Percentiles rank a stretch among this genome's conserved stretches.
Conservation (phyloP, 257 asterid genomes). For the Galeopsis tetrahit region DNA sequence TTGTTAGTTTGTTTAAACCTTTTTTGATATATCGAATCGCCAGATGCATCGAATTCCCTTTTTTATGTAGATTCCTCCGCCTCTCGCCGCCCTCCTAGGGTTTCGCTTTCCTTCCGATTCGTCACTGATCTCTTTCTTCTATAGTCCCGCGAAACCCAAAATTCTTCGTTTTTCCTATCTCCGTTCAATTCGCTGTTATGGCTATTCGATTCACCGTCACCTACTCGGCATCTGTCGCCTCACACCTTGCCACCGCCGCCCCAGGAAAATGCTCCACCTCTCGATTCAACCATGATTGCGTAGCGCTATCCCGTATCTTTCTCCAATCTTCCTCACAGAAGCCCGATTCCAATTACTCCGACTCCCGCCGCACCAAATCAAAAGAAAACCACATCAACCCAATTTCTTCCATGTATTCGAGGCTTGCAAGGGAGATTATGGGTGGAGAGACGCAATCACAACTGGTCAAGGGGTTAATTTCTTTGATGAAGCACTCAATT, state of each 20-base stretch:
- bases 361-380: constrained; percentile 41
- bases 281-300: constrained; percentile 64
- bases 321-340: constrained; percentile 46
- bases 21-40: not conserved
- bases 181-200: constrained; percentile 53
- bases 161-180: constrained; percentile 41
- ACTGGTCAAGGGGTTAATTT: constrained; percentile 54
- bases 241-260: constrained; percentile 61
- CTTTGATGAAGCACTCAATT: constrained; percentile 59
- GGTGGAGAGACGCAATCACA: constrained; percentile 54
- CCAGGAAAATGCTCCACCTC: constrained; percentile 51
- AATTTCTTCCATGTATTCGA: constrained; percentile 48
- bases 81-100: constrained; percentile 17
- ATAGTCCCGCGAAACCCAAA: constrained; percentile 17
- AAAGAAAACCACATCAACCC: constrained; percentile 23
- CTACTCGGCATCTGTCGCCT: constrained; percentile 80
- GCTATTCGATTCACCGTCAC: constrained; percentile 82
- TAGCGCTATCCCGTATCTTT: constrained; percentile 44
- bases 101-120: constrained; percentile 25
- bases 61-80: not conserved
- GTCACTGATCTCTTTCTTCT: constrained; percentile 31
- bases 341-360: constrained; percentile 51
- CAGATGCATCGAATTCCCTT: not conserved
- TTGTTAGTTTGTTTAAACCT: too few relatives aligned
- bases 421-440: constrained; percentile 51